A percentile compares a stretch with the other conserved stretches of the same genome.
Evolutionary conservation across 345 rosid species (phyloP).

Genomic region (Laguncularia racemosa): DNA sequence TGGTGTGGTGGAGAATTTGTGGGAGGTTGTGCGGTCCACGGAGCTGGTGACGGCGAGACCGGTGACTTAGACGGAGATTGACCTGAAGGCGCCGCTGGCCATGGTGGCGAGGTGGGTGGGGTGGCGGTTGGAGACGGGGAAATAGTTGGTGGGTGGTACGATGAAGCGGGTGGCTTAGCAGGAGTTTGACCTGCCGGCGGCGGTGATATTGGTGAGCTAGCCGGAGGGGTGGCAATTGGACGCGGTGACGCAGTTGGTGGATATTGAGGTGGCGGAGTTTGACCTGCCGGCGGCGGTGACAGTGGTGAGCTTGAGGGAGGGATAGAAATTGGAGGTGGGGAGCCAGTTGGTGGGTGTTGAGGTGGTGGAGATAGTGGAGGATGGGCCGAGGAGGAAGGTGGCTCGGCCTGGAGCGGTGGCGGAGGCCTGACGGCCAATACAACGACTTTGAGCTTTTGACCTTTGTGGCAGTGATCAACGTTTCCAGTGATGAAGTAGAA

Average conservation of each 20-base stretch:
- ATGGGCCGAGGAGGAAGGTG: conserved; percentile 1
- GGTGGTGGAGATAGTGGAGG: too few relatives aligned
- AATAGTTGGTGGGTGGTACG: not conserved
- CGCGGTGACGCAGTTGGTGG: not conserved
- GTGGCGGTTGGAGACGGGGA: not conserved
- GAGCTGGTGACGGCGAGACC: not conserved
- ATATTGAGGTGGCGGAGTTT: not conserved
- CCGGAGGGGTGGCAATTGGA: conserved; percentile 1
- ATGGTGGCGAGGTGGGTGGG: not conserved
- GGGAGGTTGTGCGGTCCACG: too few relatives aligned
- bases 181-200: too few relatives aligned
- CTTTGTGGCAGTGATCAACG: conserved; percentile 11
- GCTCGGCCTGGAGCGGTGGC: conserved; percentile 1
- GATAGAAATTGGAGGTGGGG: not conserved
- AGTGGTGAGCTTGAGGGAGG: not conserved
- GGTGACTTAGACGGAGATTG: not conserved
- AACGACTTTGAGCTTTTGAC: conserved; percentile 9
- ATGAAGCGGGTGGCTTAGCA: not conserved
- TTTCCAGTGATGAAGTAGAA: conserved; percentile 20
- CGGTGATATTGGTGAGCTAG: not conserved
- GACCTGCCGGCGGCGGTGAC: not conserved
- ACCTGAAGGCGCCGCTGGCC: not conserved
- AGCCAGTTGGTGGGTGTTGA: too few relatives aligned
- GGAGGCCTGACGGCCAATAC: conserved; percentile 3
- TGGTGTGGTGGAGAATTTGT: too few relatives aligned